Base-by-base conservation (phyloP, 2,329 filamentous ascomycete genomes). In the Drechslerella dactyloides region DNA sequence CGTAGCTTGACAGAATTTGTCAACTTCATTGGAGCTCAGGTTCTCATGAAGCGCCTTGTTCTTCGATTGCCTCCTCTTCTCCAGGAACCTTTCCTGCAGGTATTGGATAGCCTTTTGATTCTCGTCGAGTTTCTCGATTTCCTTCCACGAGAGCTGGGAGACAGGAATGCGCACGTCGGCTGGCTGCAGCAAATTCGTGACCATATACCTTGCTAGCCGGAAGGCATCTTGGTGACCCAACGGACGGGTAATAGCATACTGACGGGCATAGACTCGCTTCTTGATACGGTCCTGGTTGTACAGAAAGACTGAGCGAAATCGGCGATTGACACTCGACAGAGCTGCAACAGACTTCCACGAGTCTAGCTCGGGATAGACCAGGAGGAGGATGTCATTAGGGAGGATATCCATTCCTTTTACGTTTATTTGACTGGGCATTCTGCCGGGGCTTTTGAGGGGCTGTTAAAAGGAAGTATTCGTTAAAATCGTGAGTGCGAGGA, bases 311-410 rank as follows among this genome's bases (percentile, higher is more conserved):
- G 51, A 46, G 54, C 59, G 66, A 35, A 70, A 70, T 60, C 66
- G 66, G 66, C 61, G 66, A 60, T 56, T 70, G 17, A 70, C 66
- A 42, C 66, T 70, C 66, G 66, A 70, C 64, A 70, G 54, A 17
- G 66, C 55, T 48, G 66, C 66, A 33, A 70, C 66, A 1, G 66
- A 59, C 40, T 56, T 48, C 66, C 66, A 70, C 15, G 66, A 70
- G 59, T 70, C 59, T 60, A 70, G 66, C 54, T 70, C 66, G 13
- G 66, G 66, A 21, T 70, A 70, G 37, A 70, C 55, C 21, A 70
- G 40, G 50, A 70, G 66, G 37, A 70, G 35, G 24, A 70, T 60
- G 51, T 70, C 66, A 37, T 70, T 63, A 23, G 66, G 44, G 59
- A 70, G 66, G 59, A 70, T 44, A 17, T 33, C 50, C 66, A 70